phyloP scores from a whole-genome alignment of 1,284 basidiomycete genomes.

The Malassezia pachydermatis region DNA sequence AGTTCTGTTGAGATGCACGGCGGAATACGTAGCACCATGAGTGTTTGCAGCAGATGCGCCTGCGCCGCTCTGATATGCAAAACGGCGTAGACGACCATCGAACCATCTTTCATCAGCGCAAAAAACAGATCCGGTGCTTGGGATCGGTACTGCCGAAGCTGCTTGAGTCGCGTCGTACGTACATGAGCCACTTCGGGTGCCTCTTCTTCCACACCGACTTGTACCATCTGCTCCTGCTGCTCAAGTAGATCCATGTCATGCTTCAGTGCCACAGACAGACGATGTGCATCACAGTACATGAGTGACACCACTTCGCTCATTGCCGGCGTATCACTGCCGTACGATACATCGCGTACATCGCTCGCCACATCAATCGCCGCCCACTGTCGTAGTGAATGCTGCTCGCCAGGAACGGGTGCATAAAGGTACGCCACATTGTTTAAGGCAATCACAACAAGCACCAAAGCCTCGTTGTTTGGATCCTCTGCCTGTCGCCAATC shows the following conservation, averaged over 20 bases:
- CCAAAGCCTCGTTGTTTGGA: not conserved
- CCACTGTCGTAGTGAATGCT: constrained; percentile 1
- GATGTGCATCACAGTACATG: constrained; percentile 11
- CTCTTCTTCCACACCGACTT: not conserved
- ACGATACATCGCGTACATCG: not conserved
- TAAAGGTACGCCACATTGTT: constrained; percentile 6
- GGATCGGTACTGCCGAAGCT: constrained; percentile 6
- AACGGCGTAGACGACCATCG: constrained; percentile 6
- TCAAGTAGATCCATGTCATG: constrained; percentile 8
- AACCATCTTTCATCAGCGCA: constrained; percentile 7
- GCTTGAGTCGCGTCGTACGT: not conserved
- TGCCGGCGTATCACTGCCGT: not conserved
- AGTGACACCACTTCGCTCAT: not conserved
- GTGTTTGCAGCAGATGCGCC: constrained; percentile 1
- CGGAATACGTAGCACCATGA: constrained; percentile 2
- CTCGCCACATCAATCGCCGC: constrained; percentile 10
- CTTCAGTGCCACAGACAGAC: constrained; percentile 2
- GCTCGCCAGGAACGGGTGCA: constrained; percentile 1
- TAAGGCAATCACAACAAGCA: constrained; percentile 8
- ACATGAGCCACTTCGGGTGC: not conserved
- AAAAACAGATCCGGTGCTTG: constrained; percentile 13
- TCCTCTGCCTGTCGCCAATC: constrained; percentile 5
- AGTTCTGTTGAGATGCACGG: not conserved
- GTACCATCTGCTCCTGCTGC: not conserved
- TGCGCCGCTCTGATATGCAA: not conserved